Evolutionary conservation across 257 asterid genomes (phyloP), one percentile per base, ranked within the genome.

Genomic region (Nyctanthes arbortristis): DNA sequence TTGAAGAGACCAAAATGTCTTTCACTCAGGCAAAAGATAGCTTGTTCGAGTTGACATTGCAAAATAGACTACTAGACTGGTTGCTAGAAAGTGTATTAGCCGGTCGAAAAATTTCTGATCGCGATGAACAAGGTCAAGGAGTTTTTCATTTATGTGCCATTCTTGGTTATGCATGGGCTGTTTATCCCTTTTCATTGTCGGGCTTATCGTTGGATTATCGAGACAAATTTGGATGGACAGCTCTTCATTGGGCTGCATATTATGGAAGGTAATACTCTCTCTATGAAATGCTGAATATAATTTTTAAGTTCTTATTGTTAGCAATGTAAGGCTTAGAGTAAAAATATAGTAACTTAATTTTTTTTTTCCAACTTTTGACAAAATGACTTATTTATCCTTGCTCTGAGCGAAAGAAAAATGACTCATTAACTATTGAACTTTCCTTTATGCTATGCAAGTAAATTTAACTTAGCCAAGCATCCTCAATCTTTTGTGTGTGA

Each of bases 201-300:
- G 97, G 95, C 47, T 76, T 94, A 73, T 89, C 99, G 4, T 27
- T 94, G 82, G 96, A 94, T 84, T 89, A 88, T 75, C 87, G 99
- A 73, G 99, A 94, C 81, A 91, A 89, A 79, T 73, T 28, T 70
- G 97, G 99, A 69, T 91, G 99, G 99, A 89, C 97, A 7, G 93
- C 99, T 63, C 87, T 94, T 75, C 99, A 94, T 67, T 91, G 96
- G 97, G 99, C 99, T 64, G 99, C 99, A 28, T 85, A 75, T 84
- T 80, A 76, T 76, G 99, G 99, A 82, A 91, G 96, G 99, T 94
- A 85, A 43, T 65, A 55, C 3, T 30, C 61, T 30, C 32, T 20
- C 37, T 16, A 52, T 52, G 65, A 31, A 61, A 56, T 61, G 31
- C 6, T 39, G 22, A 62, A 13, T 33, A 55, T 54, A 14, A n/a